Base-by-base conservation (phyloP, 2,329 filamentous ascomycete species). In the Pestalotiopsis sp. region DNA sequence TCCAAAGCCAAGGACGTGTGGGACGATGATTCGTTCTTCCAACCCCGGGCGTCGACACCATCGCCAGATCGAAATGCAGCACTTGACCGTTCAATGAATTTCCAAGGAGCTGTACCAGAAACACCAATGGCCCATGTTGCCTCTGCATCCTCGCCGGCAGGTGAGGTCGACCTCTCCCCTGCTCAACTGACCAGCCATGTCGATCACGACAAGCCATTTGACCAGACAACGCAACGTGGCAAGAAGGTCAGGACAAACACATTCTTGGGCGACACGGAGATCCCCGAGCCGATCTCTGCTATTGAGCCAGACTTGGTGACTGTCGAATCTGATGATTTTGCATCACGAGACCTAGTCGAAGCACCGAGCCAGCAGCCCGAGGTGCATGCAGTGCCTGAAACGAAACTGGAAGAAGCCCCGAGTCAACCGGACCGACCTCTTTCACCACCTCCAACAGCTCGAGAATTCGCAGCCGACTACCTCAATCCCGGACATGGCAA, bases 161-260 rank as follows among this genome's bases (percentile, higher is more conserved):
- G 70, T 59, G 68, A 69, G 38, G 66, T 78, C 12, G 77, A 80
- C 64, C 72, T 80, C 38, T 77, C 76, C 2, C 80, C 79, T 17
- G 78, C 77, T 59, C 79, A 80, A 66, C 68, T 76, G 25, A 79
- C 73, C 65, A 80, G 78, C 64, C 74, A 75, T 66, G 70, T 82
- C 25, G 72, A 76, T 68, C 81, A 82, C 63, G 80, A 82, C 2
- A 75, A 75, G 56, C 79, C 80, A 7, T 80, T 80, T 59, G 80
- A 80, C 63, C 73, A 80, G 66, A 74, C 78, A 20, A 74, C 75
- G 25, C 75, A 75, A 41, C 77, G 75, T 20, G 78, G 77, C 61
- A 83, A 82, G 73, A 81, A 78, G 72, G 66, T 74, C 64, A 79
- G 78, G 68, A 80, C 74, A 23, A 69, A 70, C 66, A 70, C 75